phyloP scores from a whole-genome alignment of 2,329 filamentous ascomycete species.

The Pseudocercospora pini-densiflorae region DNA sequence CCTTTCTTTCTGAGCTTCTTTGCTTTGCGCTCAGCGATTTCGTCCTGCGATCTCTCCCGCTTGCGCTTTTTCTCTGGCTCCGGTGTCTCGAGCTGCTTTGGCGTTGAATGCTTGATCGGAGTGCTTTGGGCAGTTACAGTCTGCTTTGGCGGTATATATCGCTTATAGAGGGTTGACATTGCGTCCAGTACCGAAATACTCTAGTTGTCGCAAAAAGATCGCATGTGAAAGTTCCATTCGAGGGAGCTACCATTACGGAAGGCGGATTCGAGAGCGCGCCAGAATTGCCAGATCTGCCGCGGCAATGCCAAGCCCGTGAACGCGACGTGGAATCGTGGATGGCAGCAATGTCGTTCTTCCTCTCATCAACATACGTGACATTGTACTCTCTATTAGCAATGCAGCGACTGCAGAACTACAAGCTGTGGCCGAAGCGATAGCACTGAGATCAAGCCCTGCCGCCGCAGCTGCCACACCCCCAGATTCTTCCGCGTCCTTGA shows the following conservation, averaged over 20 bases:
- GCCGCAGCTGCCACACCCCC: not conserved
- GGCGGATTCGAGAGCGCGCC: not conserved
- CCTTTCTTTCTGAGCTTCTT: conserved; percentile 40
- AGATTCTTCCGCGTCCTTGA: not conserved
- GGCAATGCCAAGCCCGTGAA: not conserved
- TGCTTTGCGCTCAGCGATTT: conserved; percentile 38
- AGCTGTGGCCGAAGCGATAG: conserved; percentile 17
- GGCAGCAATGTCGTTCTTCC: not conserved
- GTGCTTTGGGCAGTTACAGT: conserved; percentile 11
- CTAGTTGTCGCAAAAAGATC: not conserved
- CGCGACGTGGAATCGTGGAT: not conserved
- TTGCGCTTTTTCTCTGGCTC: conserved; percentile 37
- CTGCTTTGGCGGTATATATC: conserved; percentile 51
- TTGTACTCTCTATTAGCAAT: conserved; percentile 1
- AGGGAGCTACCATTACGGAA: not conserved
- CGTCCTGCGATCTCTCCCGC: conserved; percentile 36
- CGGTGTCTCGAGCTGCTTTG: not conserved
- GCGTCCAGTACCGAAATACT: not conserved
- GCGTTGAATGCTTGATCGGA: not conserved
- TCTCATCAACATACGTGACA: not conserved
- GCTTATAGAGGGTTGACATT: conserved; percentile 51
- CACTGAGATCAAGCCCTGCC: not conserved
- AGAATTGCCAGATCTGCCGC: not conserved
- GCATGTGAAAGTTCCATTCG: not conserved
- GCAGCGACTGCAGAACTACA: conserved; percentile 11